phyloP scores from a whole-genome alignment of 352 stramenopile genomes.

The Pythium biforme region DNA sequence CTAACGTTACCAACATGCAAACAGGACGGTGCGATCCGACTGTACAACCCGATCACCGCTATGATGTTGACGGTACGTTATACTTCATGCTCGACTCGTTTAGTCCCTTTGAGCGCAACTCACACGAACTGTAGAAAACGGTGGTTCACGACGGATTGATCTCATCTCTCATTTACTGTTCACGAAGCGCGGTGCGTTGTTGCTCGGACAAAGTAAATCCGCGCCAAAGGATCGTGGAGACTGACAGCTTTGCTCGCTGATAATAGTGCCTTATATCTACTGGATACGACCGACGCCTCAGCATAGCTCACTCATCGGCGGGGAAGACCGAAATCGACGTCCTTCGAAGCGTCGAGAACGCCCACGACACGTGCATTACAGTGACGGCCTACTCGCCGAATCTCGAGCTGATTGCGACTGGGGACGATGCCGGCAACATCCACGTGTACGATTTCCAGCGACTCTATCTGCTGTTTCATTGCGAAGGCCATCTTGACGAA shows the following conservation, averaged over 20 bases:
- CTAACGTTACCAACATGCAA: not conserved
- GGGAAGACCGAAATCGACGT: constrained; percentile 55
- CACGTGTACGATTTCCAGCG: constrained; percentile 65
- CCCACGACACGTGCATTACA: constrained; percentile 59
- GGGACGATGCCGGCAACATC: constrained; percentile 49
- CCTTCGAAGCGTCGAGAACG: constrained; percentile 61
- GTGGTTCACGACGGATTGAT: constrained; percentile 55
- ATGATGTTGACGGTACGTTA: constrained; percentile 41
- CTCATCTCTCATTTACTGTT: constrained; percentile 60
- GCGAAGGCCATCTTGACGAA: constrained; percentile 44
- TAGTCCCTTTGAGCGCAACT: no score
- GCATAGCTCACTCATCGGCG: constrained; percentile 44
- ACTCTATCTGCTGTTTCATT: constrained; percentile 56
- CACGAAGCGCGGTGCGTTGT: constrained; percentile 43
- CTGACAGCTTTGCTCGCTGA: not conserved
- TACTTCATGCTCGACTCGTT: not conserved
- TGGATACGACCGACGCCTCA: constrained; percentile 54
- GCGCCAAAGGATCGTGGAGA: no score
- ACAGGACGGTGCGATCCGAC: constrained; percentile 56
- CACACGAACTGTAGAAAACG: constrained; percentile 32
- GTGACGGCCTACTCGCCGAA: constrained; percentile 46
- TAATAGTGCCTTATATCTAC: constrained; percentile 63
- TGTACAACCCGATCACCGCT: constrained; percentile 73
- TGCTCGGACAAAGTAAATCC: no score
- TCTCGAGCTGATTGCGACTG: constrained; percentile 49